Evolutionary conservation across 2,329 filamentous ascomycete genomes (phyloP).

Genomic region (Aspergillus unguis): DNA sequence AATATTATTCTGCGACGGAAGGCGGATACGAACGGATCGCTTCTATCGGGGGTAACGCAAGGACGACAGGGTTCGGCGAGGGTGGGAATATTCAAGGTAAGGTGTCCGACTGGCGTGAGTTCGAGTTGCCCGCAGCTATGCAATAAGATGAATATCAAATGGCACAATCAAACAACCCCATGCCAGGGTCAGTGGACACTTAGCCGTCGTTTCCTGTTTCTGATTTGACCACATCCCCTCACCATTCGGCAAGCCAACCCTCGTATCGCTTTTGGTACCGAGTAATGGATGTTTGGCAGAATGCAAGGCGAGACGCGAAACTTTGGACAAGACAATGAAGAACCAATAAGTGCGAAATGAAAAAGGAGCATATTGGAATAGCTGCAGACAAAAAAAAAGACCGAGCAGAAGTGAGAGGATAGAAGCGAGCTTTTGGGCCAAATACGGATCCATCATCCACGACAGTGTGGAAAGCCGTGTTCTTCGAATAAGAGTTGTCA

Average conservation of each 20-base stretch:
- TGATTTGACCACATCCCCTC: neutral
- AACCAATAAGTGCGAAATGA: neutral
- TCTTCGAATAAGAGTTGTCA: neutral
- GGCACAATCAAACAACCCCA: constrained; percentile 9
- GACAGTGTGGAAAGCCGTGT: neutral
- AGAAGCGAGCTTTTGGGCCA: constrained; percentile 1
- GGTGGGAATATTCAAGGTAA: constrained; percentile 15
- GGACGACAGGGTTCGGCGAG: constrained; percentile 23
- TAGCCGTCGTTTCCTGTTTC: constrained; percentile 7
- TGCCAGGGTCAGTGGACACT: constrained; percentile 9
- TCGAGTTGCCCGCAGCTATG: constrained; percentile 28
- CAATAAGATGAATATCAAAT: constrained; percentile 29
- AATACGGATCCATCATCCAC: neutral
- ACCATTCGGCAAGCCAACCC: constrained; percentile 10
- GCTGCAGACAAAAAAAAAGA: neutral
- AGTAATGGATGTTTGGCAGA: constrained; percentile 11
- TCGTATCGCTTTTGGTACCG: constrained; percentile 10
- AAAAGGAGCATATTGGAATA: neutral
- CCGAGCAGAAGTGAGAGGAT: neutral
- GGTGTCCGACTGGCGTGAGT: constrained; percentile 25
- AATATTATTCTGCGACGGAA: constrained; percentile 24
- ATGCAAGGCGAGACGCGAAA: constrained; percentile 8
- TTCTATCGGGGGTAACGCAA: constrained; percentile 22
- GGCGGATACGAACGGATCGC: constrained; percentile 23
- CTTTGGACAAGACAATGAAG: neutral